Conservation (phyloP, 2,329 filamentous ascomycete genomes). For the Aaosphaeria pasadenensis region DNA sequence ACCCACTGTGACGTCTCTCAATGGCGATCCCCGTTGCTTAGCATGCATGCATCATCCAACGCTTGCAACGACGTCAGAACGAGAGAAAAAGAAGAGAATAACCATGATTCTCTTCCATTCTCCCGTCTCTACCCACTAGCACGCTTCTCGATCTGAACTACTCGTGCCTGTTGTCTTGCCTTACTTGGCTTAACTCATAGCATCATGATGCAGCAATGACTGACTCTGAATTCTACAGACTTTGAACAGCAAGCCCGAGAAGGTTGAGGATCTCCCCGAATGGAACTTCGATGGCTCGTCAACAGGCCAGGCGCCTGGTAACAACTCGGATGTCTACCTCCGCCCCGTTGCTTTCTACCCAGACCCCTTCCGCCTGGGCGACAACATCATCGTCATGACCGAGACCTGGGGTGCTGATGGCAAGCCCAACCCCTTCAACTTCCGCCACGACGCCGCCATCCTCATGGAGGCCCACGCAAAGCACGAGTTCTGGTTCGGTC, state of each 20-base stretch:
- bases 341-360: slow-evolving; percentile 85
- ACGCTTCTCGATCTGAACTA: too few relatives aligned
- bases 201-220: too few relatives aligned
- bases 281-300: slow-evolving; percentile 89
- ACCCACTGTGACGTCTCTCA: too few relatives aligned
- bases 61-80: too few relatives aligned
- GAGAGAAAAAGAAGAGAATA: too few relatives aligned
- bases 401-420: slow-evolving; percentile 95
- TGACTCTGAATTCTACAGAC: slow-evolving; percentile 48
- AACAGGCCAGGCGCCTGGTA: slow-evolving; percentile 85
- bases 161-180: neutral
- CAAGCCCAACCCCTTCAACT: slow-evolving; percentile 98
- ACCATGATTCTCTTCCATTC: too few relatives aligned
- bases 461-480: slow-evolving; percentile 84
- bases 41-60: too few relatives aligned
- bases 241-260: slow-evolving; percentile 56
- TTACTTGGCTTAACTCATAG: neutral
- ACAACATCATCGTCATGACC: slow-evolving; percentile 91
- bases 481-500: slow-evolving; percentile 92
- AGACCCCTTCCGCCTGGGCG: slow-evolving; percentile 83
- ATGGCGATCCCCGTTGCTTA: too few relatives aligned
- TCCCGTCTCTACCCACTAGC: too few relatives aligned
- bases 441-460: slow-evolving; percentile 85
- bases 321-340: slow-evolving; percentile 98
- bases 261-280: slow-evolving; percentile 66